Evolutionary conservation across 768 basidiomycete genomes (phyloP).

Genomic region (Pleurotus tuoliensis): DNA sequence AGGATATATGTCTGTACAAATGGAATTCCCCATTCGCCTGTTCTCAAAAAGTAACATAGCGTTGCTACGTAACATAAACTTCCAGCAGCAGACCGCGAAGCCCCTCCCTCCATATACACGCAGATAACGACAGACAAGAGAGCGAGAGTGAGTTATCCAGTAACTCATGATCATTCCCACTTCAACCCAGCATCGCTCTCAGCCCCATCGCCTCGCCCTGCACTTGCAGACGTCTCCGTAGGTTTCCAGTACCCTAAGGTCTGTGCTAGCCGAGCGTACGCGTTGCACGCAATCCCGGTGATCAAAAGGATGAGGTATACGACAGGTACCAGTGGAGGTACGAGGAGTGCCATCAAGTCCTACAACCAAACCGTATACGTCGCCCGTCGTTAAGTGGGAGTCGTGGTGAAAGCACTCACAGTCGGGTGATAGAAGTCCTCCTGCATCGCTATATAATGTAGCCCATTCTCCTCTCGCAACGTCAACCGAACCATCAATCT

Average conservation of each 20-base stretch:
- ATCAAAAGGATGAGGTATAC: constrained; percentile 27
- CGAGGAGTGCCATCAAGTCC: constrained; percentile 39
- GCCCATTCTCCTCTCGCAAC: constrained; percentile 37
- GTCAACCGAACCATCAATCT: constrained; percentile 49
- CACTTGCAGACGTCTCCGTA: background rate
- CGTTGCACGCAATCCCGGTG: constrained; percentile 20
- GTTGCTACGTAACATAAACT: background rate
- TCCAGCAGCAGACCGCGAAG: too few relatives aligned
- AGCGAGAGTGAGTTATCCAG: too few relatives aligned
- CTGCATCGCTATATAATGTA: constrained; percentile 47
- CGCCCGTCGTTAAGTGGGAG: background rate
- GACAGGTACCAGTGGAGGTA: constrained; percentile 38
- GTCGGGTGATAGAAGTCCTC: constrained; percentile 61
- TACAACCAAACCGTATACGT: constrained; percentile 11
- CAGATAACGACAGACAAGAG: too few relatives aligned
- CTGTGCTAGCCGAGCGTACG: constrained; percentile 27
- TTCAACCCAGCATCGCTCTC: background rate
- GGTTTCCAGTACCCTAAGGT: constrained; percentile 28
- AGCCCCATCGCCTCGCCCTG: background rate
- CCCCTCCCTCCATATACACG: too few relatives aligned
- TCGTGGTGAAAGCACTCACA: constrained; percentile 21
- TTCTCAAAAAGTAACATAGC: background rate
- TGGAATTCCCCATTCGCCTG: background rate
- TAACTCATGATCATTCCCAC: background rate
- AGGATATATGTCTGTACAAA: background rate